Evolutionary conservation across 371 early-diverging fungal genomes (phyloP).

Genomic region (Mortierella sp.): DNA sequence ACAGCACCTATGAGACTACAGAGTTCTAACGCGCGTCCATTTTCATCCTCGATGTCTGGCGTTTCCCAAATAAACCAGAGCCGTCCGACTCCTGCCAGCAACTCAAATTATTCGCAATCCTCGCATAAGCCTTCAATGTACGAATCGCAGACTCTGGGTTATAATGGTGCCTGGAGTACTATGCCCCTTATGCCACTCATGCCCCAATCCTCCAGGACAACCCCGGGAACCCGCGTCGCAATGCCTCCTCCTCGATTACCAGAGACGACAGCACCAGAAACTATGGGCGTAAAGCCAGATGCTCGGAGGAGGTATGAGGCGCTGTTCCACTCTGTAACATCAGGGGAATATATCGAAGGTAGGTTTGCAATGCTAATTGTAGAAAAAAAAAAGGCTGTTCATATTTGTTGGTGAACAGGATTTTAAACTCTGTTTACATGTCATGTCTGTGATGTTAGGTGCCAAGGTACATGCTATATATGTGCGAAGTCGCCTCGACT

Average conservation of each 20-base stretch:
- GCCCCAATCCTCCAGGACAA: background rate
- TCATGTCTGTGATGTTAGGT: slow-evolving; percentile 10
- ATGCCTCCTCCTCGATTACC: slow-evolving; percentile 21
- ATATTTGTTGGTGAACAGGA: no score
- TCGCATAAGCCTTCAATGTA: background rate
- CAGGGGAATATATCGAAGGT: slow-evolving; percentile 45
- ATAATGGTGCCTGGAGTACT: background rate
- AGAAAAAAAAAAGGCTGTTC: no score
- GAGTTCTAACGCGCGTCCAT: background rate
- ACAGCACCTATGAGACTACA: background rate
- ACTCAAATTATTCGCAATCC: background rate
- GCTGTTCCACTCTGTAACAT: slow-evolving; percentile 17
- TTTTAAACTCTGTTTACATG: background rate
- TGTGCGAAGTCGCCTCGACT: slow-evolving; percentile 49
- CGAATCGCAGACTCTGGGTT: no score
- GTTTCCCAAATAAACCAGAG: background rate
- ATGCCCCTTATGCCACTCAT: no score
- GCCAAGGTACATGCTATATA: slow-evolving; percentile 41
- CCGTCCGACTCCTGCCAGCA: background rate
- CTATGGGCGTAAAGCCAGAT: slow-evolving; percentile 19
- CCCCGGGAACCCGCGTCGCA: slow-evolving; percentile 14
- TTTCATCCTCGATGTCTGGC: background rate
- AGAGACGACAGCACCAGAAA: slow-evolving; percentile 8
- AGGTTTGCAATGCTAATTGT: background rate
- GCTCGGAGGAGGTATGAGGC: slow-evolving; percentile 42